These are phyloP conservation scores for Sorghum bicolor DNA, from an alignment of 176 grass and related monocot species.

Conservation along the genomic window DNA sequence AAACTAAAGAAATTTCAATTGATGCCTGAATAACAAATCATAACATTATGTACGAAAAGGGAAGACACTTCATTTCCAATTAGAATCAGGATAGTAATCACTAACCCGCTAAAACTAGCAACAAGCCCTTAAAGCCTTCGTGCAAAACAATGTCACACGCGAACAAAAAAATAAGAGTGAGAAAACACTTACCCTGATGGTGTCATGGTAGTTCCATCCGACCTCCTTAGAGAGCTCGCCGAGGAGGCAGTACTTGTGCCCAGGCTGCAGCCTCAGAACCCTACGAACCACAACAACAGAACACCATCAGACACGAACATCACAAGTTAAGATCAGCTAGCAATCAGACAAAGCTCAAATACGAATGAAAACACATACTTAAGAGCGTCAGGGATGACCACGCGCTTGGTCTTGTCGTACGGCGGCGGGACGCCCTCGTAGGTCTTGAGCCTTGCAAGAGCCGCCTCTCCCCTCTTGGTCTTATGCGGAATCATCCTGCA, in stretches of 20 bases:
- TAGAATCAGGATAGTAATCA: background rate
- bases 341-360: background rate
- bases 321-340: background rate
- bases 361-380: slow-evolving; percentile 39
- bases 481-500: slow-evolving; percentile 97
- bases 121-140: too few species aligned
- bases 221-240: slow-evolving; percentile 91
- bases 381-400: slow-evolving; percentile 93
- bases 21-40: too few species aligned
- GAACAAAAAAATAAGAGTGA: background rate
- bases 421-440: slow-evolving; percentile 91
- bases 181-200: slow-evolving; percentile 56
- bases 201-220: slow-evolving; percentile 83
- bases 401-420: slow-evolving; percentile 80
- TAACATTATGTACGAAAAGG: background rate
- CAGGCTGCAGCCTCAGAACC: slow-evolving; percentile 89
- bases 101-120: fast-evolving
- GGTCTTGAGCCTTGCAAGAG: slow-evolving; percentile 80
- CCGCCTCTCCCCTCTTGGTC: slow-evolving; percentile 84
- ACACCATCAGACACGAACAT: background rate
- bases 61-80: background rate
- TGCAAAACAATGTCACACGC: background rate
- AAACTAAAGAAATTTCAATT: background rate
- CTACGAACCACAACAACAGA: background rate
- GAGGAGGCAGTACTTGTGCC: slow-evolving; percentile 87